A percentile compares a stretch with the other conserved stretches of the same genome.
These are phyloP conservation scores for Violaceomyces palustris DNA, from an alignment of 1,284 basidiomycete genomes.

Conservation along the genomic window DNA sequence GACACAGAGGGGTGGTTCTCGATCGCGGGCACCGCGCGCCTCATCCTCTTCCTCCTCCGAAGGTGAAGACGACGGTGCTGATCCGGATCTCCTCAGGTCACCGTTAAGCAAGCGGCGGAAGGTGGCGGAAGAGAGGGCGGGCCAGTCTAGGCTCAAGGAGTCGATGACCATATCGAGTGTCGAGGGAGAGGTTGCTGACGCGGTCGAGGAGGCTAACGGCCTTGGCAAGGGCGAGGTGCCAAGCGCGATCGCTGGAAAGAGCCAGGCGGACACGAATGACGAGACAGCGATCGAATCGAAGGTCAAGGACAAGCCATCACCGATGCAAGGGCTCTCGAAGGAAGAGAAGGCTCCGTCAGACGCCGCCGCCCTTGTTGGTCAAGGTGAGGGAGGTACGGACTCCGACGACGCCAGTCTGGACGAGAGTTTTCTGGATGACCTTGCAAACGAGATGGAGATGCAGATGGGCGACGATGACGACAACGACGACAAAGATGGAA, in stretches of 20 bases:
- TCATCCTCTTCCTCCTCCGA: no score
- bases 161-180: constrained; percentile 4
- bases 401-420: constrained; percentile 14
- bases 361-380: not conserved
- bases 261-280: constrained; percentile 1
- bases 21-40: no score
- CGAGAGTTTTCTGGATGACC: constrained; percentile 39
- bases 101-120: constrained; percentile 19
- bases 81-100: constrained; percentile 7
- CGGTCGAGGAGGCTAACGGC: no score
- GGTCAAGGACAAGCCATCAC: not conserved
- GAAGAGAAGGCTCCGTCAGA: no score
- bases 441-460: constrained; percentile 41
- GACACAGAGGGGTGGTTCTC: no score
- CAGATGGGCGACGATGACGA: constrained; percentile 29
- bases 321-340: not conserved
- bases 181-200: not conserved
- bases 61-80: no score
- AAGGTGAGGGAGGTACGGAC: not conserved
- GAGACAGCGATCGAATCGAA: not conserved
- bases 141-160: constrained; percentile 21
- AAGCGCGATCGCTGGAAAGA: no score
- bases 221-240: no score
- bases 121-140: constrained; percentile 11
- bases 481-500: no score